Evolutionary conservation across 306 rosid species (phyloP).

Genomic region (Luffa aegyptiaca): DNA sequence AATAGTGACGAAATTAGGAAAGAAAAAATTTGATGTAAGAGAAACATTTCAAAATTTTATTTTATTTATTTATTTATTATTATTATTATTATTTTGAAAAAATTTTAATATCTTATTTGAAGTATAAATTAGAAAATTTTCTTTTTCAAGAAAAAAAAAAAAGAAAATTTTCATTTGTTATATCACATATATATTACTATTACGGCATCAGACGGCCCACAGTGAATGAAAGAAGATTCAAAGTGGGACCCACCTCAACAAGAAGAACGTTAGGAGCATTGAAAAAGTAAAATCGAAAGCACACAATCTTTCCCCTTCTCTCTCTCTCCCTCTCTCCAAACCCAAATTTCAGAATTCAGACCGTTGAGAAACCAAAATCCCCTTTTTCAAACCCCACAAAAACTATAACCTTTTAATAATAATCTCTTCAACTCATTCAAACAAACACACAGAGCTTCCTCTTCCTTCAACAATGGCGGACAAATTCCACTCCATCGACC

Average conservation of each 20-base stretch:
- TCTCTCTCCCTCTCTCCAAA: not conserved
- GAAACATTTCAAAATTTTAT: too few relatives aligned
- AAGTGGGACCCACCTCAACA: not conserved
- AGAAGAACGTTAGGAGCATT: not conserved
- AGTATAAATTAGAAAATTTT: too few relatives aligned
- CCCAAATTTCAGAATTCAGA: constrained; percentile 6
- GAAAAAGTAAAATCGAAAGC: not conserved
- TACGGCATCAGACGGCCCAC: not conserved
- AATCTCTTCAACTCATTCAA: not conserved
- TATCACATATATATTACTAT: too few relatives aligned
- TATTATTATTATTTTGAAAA: too few relatives aligned
- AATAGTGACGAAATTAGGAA: too few relatives aligned
- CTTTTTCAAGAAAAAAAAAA: too few relatives aligned
- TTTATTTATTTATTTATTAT: too few relatives aligned
- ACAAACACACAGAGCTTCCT: not conserved
- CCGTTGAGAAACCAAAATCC: not conserved
- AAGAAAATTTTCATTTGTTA: too few relatives aligned
- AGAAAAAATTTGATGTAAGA: too few relatives aligned
- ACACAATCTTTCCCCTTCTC: not conserved
- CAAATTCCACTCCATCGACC: constrained; percentile 45
- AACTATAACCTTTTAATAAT: not conserved
- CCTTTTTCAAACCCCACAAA: not conserved
- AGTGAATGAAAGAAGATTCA: not conserved
- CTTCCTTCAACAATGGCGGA: constrained; percentile 35
- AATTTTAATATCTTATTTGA: too few relatives aligned